Conservation (phyloP, 495 filamentous ascomycete species). For the Penicillium fimorum region DNA sequence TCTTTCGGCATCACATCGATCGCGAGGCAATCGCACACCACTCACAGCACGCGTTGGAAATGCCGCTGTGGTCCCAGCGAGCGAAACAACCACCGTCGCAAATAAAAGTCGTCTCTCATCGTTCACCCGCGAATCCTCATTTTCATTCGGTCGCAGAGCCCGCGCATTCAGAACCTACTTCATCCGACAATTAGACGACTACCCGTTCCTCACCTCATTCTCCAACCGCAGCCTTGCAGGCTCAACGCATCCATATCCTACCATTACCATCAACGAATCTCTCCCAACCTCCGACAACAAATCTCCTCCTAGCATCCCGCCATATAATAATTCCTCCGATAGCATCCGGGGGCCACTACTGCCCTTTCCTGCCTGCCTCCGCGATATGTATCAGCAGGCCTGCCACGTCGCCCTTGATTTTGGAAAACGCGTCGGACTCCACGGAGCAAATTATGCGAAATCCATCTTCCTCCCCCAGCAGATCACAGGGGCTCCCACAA, state of each 20-base stretch:
- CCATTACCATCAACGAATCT: constrained; percentile 18
- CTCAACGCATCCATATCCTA: constrained; percentile 11
- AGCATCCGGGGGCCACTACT: neutral
- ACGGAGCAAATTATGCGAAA: constrained; percentile 8
- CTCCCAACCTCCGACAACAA: constrained; percentile 15
- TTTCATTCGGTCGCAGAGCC: constrained; percentile 32
- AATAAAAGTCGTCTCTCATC: constrained; percentile 24
- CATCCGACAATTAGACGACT: constrained; percentile 32
- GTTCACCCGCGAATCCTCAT: constrained; percentile 24
- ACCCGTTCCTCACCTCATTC: constrained; percentile 27
- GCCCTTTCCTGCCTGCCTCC: constrained; percentile 14
- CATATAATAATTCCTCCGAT: constrained; percentile 12
- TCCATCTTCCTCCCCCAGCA: constrained; percentile 7
- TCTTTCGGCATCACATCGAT: constrained; percentile 11
- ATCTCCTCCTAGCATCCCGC: neutral
- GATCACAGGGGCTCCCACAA: neutral
- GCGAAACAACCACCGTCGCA: constrained; percentile 23
- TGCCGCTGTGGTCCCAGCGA: constrained; percentile 7
- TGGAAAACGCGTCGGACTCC: constrained; percentile 7
- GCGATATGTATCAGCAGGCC: constrained; percentile 37
- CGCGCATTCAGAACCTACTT: constrained; percentile 39
- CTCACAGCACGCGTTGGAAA: constrained; percentile 14
- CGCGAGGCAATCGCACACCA: constrained; percentile 17
- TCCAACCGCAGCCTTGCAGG: constrained; percentile 23
- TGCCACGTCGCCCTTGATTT: constrained; percentile 24